Evolutionary conservation across 257 asterid genomes (phyloP).

Genomic region (Hygrophila difformis): DNA sequence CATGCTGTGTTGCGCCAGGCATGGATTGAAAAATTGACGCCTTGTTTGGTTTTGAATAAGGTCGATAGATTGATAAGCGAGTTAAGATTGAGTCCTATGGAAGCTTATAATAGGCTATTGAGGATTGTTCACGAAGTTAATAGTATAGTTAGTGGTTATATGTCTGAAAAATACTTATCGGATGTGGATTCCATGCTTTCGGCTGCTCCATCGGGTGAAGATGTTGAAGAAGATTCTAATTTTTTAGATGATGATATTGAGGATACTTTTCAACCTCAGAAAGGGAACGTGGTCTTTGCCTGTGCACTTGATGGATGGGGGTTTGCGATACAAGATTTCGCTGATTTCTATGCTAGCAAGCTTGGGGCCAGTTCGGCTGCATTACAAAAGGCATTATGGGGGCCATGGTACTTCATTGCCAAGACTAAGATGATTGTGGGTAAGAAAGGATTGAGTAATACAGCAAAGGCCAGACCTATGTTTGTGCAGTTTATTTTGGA

Average conservation of each 20-base stretch:
- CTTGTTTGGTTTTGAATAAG: conserved; percentile 77
- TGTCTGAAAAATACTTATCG: conserved; percentile 80
- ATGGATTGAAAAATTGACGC: conserved; percentile 87
- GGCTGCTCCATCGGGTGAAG: conserved; percentile 34
- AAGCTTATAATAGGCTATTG: conserved; percentile 63
- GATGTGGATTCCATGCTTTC: conserved; percentile 88
- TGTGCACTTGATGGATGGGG: conserved; percentile 99
- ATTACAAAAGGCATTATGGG: conserved; percentile 78
- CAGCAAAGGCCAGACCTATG: conserved; percentile 73
- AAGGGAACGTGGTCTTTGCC: conserved; percentile 86
- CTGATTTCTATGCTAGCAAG: conserved; percentile 67
- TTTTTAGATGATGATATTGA: conserved; percentile 78
- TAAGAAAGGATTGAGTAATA: conserved; percentile 50
- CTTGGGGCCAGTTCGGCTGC: conserved; percentile 59
- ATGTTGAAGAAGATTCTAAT: conserved; percentile 41
- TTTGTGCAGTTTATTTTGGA: conserved; percentile 76
- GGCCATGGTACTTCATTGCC: conserved; percentile 60
- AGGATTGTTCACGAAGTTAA: conserved; percentile 91
- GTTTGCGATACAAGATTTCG: conserved; percentile 55
- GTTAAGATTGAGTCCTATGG: conserved; percentile 75
- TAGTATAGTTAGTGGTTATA: conserved; percentile 71
- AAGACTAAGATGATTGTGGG: conserved; percentile 75
- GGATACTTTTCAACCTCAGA: conserved; percentile 92
- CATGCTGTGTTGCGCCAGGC: conserved; percentile 93
- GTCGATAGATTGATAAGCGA: conserved; percentile 74